Conservation (phyloP, 129 eudicot genomes). For the Tagetes erecta region DNA sequence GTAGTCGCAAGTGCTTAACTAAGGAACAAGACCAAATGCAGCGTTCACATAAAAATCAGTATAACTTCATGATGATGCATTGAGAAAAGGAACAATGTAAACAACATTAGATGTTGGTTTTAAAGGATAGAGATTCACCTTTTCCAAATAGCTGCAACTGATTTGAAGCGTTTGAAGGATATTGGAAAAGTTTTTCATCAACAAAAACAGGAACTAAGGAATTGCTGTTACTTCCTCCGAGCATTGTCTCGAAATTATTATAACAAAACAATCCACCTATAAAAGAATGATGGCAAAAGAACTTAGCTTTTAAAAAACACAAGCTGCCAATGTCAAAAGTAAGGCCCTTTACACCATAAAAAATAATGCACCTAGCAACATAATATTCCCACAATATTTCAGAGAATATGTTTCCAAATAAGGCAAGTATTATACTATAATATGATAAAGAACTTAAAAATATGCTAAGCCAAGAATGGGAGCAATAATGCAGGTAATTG, state of each 20-base stretch:
- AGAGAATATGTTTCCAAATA: slow-evolving; percentile 34
- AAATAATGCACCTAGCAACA: slow-evolving; percentile 27
- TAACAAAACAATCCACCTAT: slow-evolving; percentile 35
- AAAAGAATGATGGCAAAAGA: slow-evolving; percentile 18
- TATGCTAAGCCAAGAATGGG: slow-evolving; percentile 27
- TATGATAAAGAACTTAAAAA: slow-evolving; percentile 2
- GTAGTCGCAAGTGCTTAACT: background rate
- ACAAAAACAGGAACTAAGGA: slow-evolving; percentile 51
- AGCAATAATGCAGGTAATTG: slow-evolving; percentile 21
- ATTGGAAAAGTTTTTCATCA: slow-evolving; percentile 56
- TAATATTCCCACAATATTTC: slow-evolving; percentile 32
- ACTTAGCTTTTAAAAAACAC: slow-evolving; percentile 35
- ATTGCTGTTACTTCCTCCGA: slow-evolving; percentile 64
- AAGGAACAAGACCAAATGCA: background rate
- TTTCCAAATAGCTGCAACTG: slow-evolving; percentile 78
- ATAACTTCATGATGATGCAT: background rate
- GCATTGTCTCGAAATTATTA: slow-evolving; percentile 42
- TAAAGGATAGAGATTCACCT: slow-evolving; percentile 42
- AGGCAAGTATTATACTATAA: slow-evolving; percentile 19
- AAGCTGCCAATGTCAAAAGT: slow-evolving; percentile 29
- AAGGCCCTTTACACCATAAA: slow-evolving; percentile 28
- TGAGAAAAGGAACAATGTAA: background rate
- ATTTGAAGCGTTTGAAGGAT: slow-evolving; percentile 54
- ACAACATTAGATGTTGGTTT: background rate
- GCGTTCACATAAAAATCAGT: background rate